A percentile compares a stretch with the other conserved stretches of the same genome.
These are phyloP conservation scores for Gloeophyllum trabeum DNA, from an alignment of 768 basidiomycete genomes.

Conservation along the genomic window DNA sequence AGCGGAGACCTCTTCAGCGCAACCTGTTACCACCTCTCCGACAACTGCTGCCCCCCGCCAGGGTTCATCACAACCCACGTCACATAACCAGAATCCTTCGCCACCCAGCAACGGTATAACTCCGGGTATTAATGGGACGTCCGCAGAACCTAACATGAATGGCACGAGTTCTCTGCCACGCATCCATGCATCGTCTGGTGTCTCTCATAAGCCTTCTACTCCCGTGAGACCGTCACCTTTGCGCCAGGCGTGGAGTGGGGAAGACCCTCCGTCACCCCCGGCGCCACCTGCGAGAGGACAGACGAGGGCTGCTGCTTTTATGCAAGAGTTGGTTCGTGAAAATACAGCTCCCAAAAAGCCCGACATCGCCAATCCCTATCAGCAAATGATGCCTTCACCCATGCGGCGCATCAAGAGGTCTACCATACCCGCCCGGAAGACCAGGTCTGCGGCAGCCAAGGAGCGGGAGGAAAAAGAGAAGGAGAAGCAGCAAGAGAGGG, in stretches of 20 bases:
- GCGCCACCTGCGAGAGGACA: conserved; percentile 20
- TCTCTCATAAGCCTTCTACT: conserved; percentile 37
- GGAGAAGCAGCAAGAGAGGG: conserved; percentile 6
- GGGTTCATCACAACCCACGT: not conserved
- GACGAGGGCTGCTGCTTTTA: conserved; percentile 57
- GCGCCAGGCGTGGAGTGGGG: conserved; percentile 57
- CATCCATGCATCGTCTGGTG: conserved; percentile 6
- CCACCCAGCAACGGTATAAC: not conserved
- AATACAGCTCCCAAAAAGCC: conserved; percentile 52
- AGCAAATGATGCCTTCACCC: conserved; percentile 54
- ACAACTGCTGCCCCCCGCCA: conserved; percentile 3
- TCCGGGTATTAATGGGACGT: conserved; percentile 9
- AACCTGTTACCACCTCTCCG: conserved; percentile 8
- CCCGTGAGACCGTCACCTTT: conserved; percentile 67
- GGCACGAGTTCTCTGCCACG: conserved; percentile 3
- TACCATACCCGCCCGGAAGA: conserved; percentile 23
- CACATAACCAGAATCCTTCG: conserved; percentile 8
- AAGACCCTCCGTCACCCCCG: conserved; percentile 24
- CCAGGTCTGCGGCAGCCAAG: conserved; percentile 27
- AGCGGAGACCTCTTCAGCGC: conserved; percentile 22
- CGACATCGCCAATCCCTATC: conserved; percentile 72
- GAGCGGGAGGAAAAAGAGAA: conserved; percentile 19
- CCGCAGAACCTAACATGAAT: conserved; percentile 12
- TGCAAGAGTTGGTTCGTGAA: conserved; percentile 63
- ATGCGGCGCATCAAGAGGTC: conserved; percentile 32